A percentile compares a stretch with the other conserved stretches of the same genome.
These are phyloP conservation scores for Trichoderma harzianum DNA, from an alignment of 2,329 filamentous ascomycete species.

Conservation along the genomic window DNA sequence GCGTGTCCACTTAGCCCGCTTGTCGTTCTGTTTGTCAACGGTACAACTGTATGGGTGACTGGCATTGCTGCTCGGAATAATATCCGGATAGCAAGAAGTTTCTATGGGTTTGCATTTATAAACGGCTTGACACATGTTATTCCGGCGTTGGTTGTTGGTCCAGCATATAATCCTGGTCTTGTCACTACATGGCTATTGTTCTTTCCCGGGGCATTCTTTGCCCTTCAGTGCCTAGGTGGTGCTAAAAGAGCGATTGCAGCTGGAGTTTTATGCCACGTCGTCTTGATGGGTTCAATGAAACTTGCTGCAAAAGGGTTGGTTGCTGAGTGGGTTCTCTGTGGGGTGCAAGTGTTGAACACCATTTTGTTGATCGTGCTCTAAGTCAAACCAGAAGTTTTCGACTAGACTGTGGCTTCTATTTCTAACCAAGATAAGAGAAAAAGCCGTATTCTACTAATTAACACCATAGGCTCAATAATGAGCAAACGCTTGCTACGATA, in stretches of 20 bases:
- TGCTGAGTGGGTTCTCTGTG: neutral
- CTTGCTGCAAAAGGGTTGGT: constrained; percentile 7
- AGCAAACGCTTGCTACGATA: neutral
- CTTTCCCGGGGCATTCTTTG: neutral
- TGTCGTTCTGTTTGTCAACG: constrained; percentile 6
- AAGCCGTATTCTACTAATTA: neutral
- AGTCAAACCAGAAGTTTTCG: neutral
- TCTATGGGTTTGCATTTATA: neutral
- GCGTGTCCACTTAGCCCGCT: neutral
- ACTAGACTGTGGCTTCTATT: neutral
- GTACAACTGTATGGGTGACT: neutral
- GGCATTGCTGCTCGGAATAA: neutral
- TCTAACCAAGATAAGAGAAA: neutral
- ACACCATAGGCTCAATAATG: neutral
- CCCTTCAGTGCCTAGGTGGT: neutral
- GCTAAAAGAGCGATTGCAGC: neutral
- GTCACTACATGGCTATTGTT: neutral
- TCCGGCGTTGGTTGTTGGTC: neutral
- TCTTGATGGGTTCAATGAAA: constrained; percentile 12
- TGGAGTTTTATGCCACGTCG: neutral
- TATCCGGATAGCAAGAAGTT: neutral
- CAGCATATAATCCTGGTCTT: constrained; percentile 3
- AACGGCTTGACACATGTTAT: constrained; percentile 11
- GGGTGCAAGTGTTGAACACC: neutral
- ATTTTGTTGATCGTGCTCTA: neutral